phyloP scores from a whole-genome alignment of 345 rosid genomes.

The Citrus australasica region DNA sequence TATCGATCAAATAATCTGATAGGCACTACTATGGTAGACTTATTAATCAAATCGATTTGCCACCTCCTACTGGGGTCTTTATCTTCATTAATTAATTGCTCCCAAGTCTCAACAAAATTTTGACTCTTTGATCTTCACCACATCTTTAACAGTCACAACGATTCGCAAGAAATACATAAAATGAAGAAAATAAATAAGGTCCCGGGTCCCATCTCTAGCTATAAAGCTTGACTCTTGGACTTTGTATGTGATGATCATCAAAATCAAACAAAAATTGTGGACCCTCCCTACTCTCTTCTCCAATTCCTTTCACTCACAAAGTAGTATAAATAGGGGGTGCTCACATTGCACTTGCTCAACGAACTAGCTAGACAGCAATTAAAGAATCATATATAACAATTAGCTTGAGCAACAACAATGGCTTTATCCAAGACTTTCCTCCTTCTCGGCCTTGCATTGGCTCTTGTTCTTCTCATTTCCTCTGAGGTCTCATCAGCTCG shows the following conservation, averaged over 20 bases:
- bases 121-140: too few species aligned
- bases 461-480: conserved; percentile 17
- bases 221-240: not conserved
- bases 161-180: too few species aligned
- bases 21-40: too few species aligned
- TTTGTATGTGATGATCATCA: not conserved
- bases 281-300: not conserved
- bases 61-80: too few species aligned
- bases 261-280: not conserved
- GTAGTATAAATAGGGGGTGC: not conserved
- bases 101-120: too few species aligned
- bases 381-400: not conserved
- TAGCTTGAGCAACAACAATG: not conserved
- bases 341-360: not conserved
- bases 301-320: not conserved
- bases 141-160: too few species aligned
- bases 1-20: too few species aligned
- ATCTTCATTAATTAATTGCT: too few species aligned
- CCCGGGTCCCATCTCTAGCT: not conserved
- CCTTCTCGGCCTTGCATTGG: conserved; percentile 15
- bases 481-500: conserved; percentile 25
- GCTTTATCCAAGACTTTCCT: conserved; percentile 19
- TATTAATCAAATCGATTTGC: too few species aligned
- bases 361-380: not conserved
- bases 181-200: not conserved